phyloP scores from a whole-genome alignment of 768 basidiomycete species.

The Clitopilus hobsonii region DNA sequence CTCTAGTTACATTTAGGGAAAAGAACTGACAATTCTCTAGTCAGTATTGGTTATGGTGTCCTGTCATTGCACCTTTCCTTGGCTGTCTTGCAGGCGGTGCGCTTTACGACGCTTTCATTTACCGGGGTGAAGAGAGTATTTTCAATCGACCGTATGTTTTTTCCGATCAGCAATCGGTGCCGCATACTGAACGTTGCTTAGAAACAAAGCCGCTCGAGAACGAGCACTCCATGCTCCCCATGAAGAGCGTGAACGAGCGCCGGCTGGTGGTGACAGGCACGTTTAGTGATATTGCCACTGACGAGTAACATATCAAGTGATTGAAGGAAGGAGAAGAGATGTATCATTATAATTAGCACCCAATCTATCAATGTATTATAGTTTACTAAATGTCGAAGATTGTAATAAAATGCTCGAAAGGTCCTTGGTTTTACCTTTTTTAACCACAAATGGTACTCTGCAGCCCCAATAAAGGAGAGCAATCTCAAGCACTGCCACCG shows the following conservation, averaged over 20 bases:
- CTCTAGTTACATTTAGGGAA: neutral
- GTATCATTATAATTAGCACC: neutral
- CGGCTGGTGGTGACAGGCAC: neutral
- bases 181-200: too few relatives aligned
- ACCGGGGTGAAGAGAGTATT: slow-evolving; percentile 49
- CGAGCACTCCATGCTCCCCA: neutral
- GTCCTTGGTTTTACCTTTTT: too few relatives aligned
- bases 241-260: neutral
- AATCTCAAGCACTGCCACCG: too few relatives aligned
- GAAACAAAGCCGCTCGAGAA: neutral
- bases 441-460: too few relatives aligned
- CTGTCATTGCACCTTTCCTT: slow-evolving; percentile 50
- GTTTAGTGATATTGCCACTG: neutral
- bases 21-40: slow-evolving; percentile 18
- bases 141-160: slow-evolving; percentile 45
- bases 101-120: slow-evolving; percentile 56
- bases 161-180: too few relatives aligned
- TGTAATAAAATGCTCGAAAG: too few relatives aligned
- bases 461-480: too few relatives aligned
- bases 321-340: neutral
- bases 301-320: neutral
- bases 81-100: slow-evolving; percentile 51
- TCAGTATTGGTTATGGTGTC: slow-evolving; percentile 76
- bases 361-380: neutral
- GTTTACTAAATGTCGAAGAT: too few relatives aligned